phyloP scores from a whole-genome alignment of 78 protist genomes.

The Anaeramoeba flamelloides region DNA sequence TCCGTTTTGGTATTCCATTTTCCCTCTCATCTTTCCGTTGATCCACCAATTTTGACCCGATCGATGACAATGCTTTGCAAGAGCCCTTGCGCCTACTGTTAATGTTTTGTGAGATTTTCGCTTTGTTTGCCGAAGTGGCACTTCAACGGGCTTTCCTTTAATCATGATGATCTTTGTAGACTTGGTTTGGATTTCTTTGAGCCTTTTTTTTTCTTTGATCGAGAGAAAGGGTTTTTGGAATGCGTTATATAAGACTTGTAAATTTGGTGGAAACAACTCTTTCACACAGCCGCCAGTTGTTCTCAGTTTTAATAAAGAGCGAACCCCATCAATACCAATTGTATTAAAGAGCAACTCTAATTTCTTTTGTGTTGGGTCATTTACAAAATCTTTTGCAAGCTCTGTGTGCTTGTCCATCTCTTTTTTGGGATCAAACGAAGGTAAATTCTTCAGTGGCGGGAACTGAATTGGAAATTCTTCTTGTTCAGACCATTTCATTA shows the following conservation, averaged over 20 bases:
- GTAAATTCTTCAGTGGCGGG: too few relatives aligned
- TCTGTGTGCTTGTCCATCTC: too few relatives aligned
- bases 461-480: too few relatives aligned
- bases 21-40: neutral
- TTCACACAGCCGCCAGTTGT: neutral
- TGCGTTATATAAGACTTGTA: neutral
- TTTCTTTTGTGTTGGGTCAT: neutral
- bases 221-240: neutral
- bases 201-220: neutral
- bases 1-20: neutral
- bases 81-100: neutral
- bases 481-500: too few relatives aligned
- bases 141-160: neutral
- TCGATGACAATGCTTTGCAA: neutral
- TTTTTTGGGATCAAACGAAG: too few relatives aligned
- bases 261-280: neutral
- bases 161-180: neutral
- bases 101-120: too few relatives aligned
- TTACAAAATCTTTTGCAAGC: too few relatives aligned
- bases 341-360: neutral
- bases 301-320: neutral
- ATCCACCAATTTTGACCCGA: neutral
- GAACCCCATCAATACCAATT: neutral
- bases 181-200: neutral
- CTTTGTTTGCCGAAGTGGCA: too few relatives aligned